Evolutionary conservation across 345 rosid genomes (phyloP), one percentile per base, ranked within the genome.

Genomic region (Aurinia saxatilis): DNA sequence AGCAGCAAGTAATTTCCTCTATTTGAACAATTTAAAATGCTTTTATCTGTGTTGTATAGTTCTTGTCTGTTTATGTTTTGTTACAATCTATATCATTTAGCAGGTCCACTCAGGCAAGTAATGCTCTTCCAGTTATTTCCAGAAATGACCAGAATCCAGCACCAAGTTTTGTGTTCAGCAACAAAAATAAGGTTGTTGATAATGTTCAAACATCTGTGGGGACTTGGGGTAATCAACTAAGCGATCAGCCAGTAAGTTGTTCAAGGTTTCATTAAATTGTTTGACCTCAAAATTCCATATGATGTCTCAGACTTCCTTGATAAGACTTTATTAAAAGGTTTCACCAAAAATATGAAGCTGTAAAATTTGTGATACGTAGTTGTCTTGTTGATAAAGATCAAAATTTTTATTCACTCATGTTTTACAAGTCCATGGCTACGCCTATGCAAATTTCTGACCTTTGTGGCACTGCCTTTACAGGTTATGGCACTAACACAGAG

Each of bases 401-500:
- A 7, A 12, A 15, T 15, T 48, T 55, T 61, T 64, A 37, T 15
- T 46, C 23, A 50, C 61, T 50, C 42, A 12, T 67, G 21, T 25
- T 55, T 14, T 45, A 39, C 60, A 33, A 8, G 39, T 44, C 16
- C 4, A 10, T 3, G 34, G 3, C 42, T 15, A 42, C 2, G 13
- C 37, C 40, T 51, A 17, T 56, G 23, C 19, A 42, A 34, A 17
- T 67, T 48, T 64, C 55, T 60, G 40, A 40, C 63, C 50, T 55
- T 46, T 62, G 59, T 50, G 57, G 16, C 59, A 53, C 36, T 57
- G 17, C 72, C 54, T 73, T 21, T 73, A 61, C 73, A 87, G 96
- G 96, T 90, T 51, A 81, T 87, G 87, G 67, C 86, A 48, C 71
- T 90, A 54, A 86, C 86, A 8, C 95, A 87, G 71, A 84, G 84